Conservation (phyloP, 495 filamentous ascomycete genomes). For the Xylaria venustula region DNA sequence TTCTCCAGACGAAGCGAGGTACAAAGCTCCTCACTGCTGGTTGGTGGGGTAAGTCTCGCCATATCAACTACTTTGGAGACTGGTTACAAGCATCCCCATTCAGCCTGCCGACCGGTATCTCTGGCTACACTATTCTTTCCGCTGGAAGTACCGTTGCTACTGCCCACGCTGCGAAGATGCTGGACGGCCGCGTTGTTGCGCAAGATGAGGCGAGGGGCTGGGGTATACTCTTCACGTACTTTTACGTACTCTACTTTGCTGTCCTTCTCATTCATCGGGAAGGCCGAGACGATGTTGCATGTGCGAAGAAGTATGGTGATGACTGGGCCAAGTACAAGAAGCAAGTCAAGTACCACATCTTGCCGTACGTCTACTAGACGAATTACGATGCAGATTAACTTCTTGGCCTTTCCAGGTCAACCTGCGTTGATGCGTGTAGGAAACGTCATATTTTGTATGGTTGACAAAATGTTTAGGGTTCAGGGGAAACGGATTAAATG, state of each 20-base stretch:
- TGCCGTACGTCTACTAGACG: slow-evolving; percentile 83
- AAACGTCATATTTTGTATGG: not conserved
- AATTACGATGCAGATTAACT: not conserved
- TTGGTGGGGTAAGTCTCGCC: slow-evolving; percentile 92
- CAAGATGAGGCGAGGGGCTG: slow-evolving; percentile 73
- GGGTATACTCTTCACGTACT: slow-evolving; percentile 89
- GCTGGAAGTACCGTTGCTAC: slow-evolving; percentile 44
- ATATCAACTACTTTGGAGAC: slow-evolving; percentile 98
- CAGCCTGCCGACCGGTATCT: slow-evolving; percentile 82
- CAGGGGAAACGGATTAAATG: not conserved
- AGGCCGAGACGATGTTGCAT: slow-evolving; percentile 89
- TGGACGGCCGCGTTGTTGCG: slow-evolving; percentile 60
- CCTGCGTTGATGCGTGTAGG: not conserved
- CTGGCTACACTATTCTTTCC: slow-evolving; percentile 67
- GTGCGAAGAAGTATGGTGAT: slow-evolving; percentile 83
- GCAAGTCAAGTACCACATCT: slow-evolving; percentile 78
- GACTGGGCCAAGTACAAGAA: slow-evolving; percentile 91
- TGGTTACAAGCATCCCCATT: slow-evolving; percentile 95
- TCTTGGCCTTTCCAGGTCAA: not conserved
- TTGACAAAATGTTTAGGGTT: not conserved
- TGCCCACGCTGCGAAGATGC: slow-evolving; percentile 48
- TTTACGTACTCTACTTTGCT: slow-evolving; percentile 92
- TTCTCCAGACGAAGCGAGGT: slow-evolving; percentile 81
- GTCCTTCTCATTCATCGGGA: slow-evolving; percentile 89
- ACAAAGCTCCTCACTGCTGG: slow-evolving; percentile 79